Evolutionary conservation across 306 rosid genomes (phyloP).

Genomic region (Oemleria cerasiformis): DNA sequence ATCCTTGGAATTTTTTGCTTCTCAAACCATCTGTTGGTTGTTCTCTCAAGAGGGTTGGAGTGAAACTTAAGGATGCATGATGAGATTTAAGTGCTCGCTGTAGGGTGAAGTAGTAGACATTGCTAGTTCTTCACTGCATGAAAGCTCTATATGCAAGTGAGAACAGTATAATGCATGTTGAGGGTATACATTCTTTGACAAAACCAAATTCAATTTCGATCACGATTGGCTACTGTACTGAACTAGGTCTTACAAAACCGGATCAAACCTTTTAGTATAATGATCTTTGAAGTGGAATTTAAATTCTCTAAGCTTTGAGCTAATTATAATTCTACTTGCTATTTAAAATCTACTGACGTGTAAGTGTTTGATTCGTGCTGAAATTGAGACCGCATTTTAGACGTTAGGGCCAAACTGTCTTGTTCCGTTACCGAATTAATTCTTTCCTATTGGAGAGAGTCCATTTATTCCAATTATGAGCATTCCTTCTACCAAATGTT

Average conservation of each 20-base stretch:
- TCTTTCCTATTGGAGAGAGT: background rate
- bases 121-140: background rate
- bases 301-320: background rate
- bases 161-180: background rate
- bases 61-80: background rate
- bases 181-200: background rate
- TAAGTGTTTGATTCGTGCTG: background rate
- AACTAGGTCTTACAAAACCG: background rate
- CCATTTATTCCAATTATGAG: background rate
- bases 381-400: background rate
- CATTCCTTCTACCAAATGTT: background rate
- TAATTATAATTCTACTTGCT: too few relatives aligned
- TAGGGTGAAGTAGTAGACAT: background rate
- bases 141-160: background rate
- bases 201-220: background rate
- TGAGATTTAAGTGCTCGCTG: background rate
- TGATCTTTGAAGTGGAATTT: background rate
- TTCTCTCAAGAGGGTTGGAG: background rate
- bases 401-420: background rate
- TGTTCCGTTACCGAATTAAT: background rate
- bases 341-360: background rate
- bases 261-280: background rate
- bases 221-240: background rate
- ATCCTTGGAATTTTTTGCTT: background rate
- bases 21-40: background rate